These are phyloP conservation scores for Fusarium continuum DNA, from an alignment of 2,329 filamentous ascomycete genomes.

Conservation along the genomic window DNA sequence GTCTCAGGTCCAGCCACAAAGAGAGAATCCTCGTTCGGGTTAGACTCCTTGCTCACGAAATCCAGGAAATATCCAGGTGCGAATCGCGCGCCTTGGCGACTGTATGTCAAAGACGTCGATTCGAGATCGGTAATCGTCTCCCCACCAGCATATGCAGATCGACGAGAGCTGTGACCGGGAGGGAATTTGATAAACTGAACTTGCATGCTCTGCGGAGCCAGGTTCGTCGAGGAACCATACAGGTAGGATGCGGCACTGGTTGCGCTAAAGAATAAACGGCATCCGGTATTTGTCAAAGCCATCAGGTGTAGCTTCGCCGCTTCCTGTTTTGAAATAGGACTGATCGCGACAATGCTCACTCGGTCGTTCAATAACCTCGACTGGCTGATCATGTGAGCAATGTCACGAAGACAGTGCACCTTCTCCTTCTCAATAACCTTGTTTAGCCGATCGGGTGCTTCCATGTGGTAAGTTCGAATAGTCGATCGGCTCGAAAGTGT, in stretches of 20 bases:
- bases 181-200: constrained; percentile 97
- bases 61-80: constrained; percentile 92
- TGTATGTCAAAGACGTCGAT: constrained; percentile 59
- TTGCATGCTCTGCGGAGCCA: constrained; percentile 92
- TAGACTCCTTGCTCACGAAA: constrained; percentile 73
- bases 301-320: constrained; percentile 87
- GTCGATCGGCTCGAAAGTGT: constrained; percentile 88
- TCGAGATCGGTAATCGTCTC: constrained; percentile 58
- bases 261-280: constrained; percentile 90
- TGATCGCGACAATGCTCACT: constrained; percentile 83
- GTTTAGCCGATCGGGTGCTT: constrained; percentile 67
- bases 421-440: constrained; percentile 73
- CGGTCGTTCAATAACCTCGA: constrained; percentile 75
- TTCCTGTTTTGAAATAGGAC: constrained; percentile 80
- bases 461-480: constrained; percentile 91
- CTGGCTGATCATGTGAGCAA: constrained; percentile 84
- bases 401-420: constrained; percentile 71
- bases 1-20: constrained; percentile 91
- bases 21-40: constrained; percentile 70
- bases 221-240: constrained; percentile 66
- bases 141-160: constrained; percentile 46
- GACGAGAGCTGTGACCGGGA: constrained; percentile 57
- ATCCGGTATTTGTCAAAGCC: constrained; percentile 89
- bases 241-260: constrained; percentile 78
- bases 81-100: constrained; percentile 68